A percentile compares a stretch with the other conserved stretches of the same genome.
Conservation (phyloP, 352 stramenopile genomes). For the Phytophthora multivora region DNA sequence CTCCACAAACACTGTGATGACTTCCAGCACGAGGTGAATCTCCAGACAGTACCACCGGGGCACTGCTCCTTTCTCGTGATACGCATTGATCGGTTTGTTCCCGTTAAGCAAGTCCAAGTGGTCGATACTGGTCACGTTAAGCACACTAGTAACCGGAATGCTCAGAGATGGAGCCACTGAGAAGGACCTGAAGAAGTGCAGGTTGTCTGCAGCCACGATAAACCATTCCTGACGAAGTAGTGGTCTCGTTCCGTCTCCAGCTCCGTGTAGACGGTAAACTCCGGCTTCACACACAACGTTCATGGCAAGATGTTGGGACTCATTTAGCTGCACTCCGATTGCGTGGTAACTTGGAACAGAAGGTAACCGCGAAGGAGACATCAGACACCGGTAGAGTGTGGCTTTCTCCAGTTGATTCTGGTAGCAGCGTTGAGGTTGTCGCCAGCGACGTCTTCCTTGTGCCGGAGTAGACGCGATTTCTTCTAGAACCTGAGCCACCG, state of each 20-base stretch:
- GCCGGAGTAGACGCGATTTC: conserved; percentile 30
- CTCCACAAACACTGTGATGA: conserved; percentile 68
- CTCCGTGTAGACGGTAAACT: conserved; percentile 54
- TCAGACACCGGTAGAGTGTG: conserved; percentile 67
- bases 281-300: conserved; percentile 67
- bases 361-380: conserved; percentile 50
- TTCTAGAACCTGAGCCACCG: conserved; percentile 49
- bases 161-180: conserved; percentile 47
- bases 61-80: conserved; percentile 10
- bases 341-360: conserved; percentile 48
- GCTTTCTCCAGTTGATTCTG: conserved; percentile 47
- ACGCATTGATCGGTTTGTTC: conserved; percentile 6
- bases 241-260: conserved; percentile 32
- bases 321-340: conserved; percentile 64
- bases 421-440: conserved; percentile 28
- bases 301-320: conserved; percentile 54
- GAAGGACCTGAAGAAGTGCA: conserved; percentile 79
- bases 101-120: conserved; percentile 17
- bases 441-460: conserved; percentile 15
- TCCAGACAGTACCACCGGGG: conserved; percentile 60
- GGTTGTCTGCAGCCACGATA: conserved; percentile 51
- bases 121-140: conserved; percentile 47
- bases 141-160: conserved; percentile 50
- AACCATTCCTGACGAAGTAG: conserved; percentile 81
- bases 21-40: conserved; percentile 57